Conservation (phyloP, 768 basidiomycete genomes). For the Cystobasidium onofrii region DNA sequence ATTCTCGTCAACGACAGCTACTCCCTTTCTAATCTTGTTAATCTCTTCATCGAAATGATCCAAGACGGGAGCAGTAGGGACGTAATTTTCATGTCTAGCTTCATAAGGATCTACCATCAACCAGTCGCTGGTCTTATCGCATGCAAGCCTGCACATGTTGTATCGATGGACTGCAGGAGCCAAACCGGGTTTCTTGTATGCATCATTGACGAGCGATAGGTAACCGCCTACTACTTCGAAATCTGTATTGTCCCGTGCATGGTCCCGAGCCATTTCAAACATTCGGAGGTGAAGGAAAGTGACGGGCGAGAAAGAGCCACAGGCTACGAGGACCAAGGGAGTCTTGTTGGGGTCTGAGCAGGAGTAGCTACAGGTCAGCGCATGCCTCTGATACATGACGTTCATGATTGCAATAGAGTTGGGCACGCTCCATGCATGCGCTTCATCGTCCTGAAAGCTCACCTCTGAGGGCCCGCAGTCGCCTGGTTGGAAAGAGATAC, state of each 20-base stretch:
- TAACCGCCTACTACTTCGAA: slow-evolving; percentile 94
- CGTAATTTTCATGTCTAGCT: slow-evolving; percentile 77
- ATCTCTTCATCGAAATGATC: slow-evolving; percentile 96
- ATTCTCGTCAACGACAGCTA: slow-evolving; percentile 33
- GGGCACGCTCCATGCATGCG: not conserved
- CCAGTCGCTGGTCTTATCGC: slow-evolving; percentile 83
- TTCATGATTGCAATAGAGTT: no score
- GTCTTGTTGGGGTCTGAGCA: slow-evolving; percentile 48
- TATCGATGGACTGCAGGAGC: slow-evolving; percentile 80
- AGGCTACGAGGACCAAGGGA: slow-evolving; percentile 90
- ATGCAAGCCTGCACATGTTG: slow-evolving; percentile 60
- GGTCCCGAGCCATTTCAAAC: slow-evolving; percentile 99
- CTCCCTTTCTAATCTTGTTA: slow-evolving; percentile 67
- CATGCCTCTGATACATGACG: no score
- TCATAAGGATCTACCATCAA: slow-evolving; percentile 99
- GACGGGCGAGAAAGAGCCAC: slow-evolving; percentile 94
- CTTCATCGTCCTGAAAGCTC: slow-evolving; percentile 28
- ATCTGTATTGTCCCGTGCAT: slow-evolving; percentile 78
- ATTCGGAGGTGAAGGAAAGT: slow-evolving; percentile 55
- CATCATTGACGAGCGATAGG: slow-evolving; percentile 88
- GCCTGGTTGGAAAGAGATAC: slow-evolving; percentile 46
- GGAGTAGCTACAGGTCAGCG: no score
- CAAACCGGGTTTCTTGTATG: slow-evolving; percentile 93
- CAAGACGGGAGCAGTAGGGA: slow-evolving; percentile 90
- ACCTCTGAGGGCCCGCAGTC: slow-evolving; percentile 45